Evolutionary conservation across 768 basidiomycete species (phyloP), one percentile per base, ranked within the genome.

Genomic region (Russula earlei): DNA sequence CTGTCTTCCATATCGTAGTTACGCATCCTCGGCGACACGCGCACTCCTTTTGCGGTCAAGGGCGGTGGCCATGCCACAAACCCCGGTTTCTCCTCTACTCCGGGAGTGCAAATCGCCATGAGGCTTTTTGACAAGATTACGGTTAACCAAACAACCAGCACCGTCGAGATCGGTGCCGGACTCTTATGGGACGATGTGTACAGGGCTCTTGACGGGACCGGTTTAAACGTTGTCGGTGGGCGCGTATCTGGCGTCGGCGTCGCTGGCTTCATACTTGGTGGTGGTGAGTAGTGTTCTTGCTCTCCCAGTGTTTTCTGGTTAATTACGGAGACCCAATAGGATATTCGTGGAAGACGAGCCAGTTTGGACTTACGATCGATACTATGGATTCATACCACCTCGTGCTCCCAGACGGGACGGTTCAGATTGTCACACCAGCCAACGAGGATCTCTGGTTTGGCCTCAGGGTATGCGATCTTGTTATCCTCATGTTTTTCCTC

Each of bases 171-270:
- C 22, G 62, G 64, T 19, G 43, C 67, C 4, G 67, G 67, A 4
- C 60, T 62, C 43, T 42, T 64, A 14, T 67, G 67, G 67, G 67
- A 67, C 36, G 61, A 67, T 17, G 64, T 68, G 3, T 68, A 68
- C 14, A 41, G 36, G 17, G 49, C 41, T 0, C 54, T 65, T 8
- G 49, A 60, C 4, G 54, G 58, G 14, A 53, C 52, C 15, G 63
- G 64, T 14, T 53, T 66, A 11, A 65, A 55, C 42, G 60, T 67
- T 12, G 52, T 62, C 5, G 66, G 66, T 12, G 66, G 66, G 17
- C 54, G 66, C 5, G 61, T 64, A 8, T 38, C 54, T 4, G 64
- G 64, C 29, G 55, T 67, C 25, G 66, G 66, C 17, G 64, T 65
- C 24, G 66, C 58, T 5, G 66, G 66, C 0, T 59, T 67, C 19